These are phyloP conservation scores for Geotrichum australiense DNA, from an alignment of 1,139 yeast species.

Conservation along the genomic window DNA sequence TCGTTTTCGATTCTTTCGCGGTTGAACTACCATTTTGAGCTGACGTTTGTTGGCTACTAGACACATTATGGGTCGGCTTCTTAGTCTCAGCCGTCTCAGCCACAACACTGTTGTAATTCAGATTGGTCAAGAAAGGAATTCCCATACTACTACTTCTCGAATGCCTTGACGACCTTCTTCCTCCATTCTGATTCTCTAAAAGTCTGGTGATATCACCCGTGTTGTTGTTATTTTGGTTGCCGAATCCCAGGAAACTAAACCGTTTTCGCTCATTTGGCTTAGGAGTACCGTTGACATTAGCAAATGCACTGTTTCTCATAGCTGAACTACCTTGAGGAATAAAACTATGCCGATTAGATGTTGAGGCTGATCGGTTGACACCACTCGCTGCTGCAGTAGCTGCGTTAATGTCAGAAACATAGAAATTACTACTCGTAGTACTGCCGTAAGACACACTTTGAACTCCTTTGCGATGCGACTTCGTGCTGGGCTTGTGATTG, in stretches of 20 bases:
- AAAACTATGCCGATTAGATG: background rate
- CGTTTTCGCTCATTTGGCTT: slow-evolving; percentile 2
- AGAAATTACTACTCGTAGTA: background rate
- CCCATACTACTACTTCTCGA: slow-evolving; percentile 3
- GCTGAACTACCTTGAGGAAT: too few species aligned
- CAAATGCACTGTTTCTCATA: too few species aligned
- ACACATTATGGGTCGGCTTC: background rate
- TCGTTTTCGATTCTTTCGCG: slow-evolving; percentile 9
- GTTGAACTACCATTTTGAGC: background rate
- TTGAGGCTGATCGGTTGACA: background rate
- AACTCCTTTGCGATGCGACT: slow-evolving; percentile 14
- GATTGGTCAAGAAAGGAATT: slow-evolving; percentile 3
- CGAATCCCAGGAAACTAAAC: slow-evolving; percentile 2
- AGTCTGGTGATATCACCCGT: slow-evolving; percentile 2
- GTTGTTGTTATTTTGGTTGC: background rate
- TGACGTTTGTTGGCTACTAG: background rate
- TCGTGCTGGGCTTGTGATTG: background rate
- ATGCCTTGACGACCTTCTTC: slow-evolving; percentile 1
- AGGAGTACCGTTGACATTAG: background rate
- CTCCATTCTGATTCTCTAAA: background rate
- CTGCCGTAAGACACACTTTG: slow-evolving; percentile 26
- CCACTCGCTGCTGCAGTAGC: background rate
- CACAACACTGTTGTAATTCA: slow-evolving; percentile 2
- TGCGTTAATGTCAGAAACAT: background rate
- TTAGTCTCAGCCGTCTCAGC: background rate